Percentiles rank a stretch among this genome's conserved stretches.
Evolutionary conservation across 768 basidiomycete genomes (phyloP).

Genomic region (Fomitopsis serialis): DNA sequence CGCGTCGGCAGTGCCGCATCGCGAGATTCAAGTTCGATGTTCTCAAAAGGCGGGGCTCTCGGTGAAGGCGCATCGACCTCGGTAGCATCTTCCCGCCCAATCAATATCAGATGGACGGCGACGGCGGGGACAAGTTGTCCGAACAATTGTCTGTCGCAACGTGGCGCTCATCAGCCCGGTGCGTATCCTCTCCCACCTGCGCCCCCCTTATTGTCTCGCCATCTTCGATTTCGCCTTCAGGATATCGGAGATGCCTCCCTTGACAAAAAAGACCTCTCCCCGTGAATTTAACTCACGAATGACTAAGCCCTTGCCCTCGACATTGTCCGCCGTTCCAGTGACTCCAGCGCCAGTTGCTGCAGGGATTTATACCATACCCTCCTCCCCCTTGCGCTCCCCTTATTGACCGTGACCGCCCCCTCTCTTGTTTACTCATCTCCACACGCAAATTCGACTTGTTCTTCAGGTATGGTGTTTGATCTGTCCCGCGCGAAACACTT

Average conservation of each 20-base stretch:
- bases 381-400: background rate
- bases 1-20: background rate
- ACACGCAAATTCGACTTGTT: background rate
- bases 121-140: background rate
- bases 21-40: background rate
- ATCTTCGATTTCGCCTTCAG: background rate
- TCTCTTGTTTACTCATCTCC: background rate
- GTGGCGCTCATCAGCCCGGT: background rate
- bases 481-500: too few species aligned
- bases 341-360: background rate
- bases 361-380: background rate
- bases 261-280: conserved; percentile 1
- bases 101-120: background rate
- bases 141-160: conserved; percentile 1
- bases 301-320: background rate
- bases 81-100: background rate
- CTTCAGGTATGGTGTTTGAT: background rate
- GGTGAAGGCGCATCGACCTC: background rate
- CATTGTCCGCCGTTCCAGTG: background rate
- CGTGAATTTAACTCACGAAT: background rate
- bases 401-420: background rate
- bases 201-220: conserved; percentile 1
- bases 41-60: background rate
- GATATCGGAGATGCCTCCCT: background rate
- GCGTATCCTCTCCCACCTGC: background rate